Evolutionary conservation across 2,329 filamentous ascomycete genomes (phyloP).

Genomic region (Sporothrix humicola): DNA sequence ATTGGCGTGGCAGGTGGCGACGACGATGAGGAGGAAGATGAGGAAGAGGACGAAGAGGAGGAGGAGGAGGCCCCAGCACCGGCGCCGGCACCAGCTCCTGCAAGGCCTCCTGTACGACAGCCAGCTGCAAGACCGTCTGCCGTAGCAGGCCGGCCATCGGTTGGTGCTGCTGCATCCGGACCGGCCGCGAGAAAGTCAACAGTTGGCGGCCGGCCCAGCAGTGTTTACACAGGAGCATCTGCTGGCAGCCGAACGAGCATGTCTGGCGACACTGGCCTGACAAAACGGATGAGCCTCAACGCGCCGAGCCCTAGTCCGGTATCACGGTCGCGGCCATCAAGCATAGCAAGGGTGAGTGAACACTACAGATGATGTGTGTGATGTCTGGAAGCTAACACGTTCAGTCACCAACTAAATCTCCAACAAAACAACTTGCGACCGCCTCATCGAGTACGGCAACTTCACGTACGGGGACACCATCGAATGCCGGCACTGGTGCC

Average conservation of each 20-base stretch:
- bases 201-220: conserved; percentile 56
- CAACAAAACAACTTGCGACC: conserved; percentile 72
- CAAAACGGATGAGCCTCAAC: conserved; percentile 72
- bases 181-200: conserved; percentile 41
- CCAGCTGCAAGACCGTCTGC: conserved; percentile 16
- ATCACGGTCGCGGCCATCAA: conserved; percentile 62
- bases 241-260: conserved; percentile 42
- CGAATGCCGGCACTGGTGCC: conserved; percentile 54
- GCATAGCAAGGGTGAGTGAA: conserved; percentile 59
- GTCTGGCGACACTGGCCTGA: conserved; percentile 58
- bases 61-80: conserved; percentile 44
- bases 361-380: neutral
- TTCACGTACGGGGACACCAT: conserved; percentile 69
- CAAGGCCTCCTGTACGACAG: conserved; percentile 36
- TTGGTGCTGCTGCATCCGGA: conserved; percentile 40
- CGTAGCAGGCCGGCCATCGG: conserved; percentile 24
- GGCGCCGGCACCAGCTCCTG: conserved; percentile 41
- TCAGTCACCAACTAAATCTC: conserved; percentile 78
- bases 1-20: conserved; percentile 48
- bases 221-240: conserved; percentile 48
- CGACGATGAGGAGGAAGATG: conserved; percentile 23
- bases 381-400: neutral
- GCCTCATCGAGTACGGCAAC: conserved; percentile 60
- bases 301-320: conserved; percentile 74
- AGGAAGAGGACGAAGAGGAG: conserved; percentile 35